These are phyloP conservation scores for Sequoiadendron giganteum DNA, from an alignment of 75 land plant species.

Conservation along the genomic window DNA sequence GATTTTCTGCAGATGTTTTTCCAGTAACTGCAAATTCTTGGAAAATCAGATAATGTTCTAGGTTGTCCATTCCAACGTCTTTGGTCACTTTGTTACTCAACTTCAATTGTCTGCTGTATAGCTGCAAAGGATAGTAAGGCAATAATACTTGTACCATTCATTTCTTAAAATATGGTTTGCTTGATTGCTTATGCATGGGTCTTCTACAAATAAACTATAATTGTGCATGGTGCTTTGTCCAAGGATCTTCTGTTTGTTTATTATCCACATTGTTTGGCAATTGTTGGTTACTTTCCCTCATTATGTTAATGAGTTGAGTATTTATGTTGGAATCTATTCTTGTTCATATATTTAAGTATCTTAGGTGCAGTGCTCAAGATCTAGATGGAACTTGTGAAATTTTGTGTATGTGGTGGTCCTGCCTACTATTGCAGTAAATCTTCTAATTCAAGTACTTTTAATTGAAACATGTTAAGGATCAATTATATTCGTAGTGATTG, in stretches of 20 bases:
- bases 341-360: neutral
- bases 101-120: neutral
- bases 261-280: neutral
- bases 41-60: neutral
- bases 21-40: neutral
- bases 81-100: neutral
- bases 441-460: neutral
- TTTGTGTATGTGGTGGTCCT: neutral
- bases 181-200: neutral
- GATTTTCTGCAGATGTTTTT: neutral
- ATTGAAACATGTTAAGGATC: neutral
- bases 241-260: neutral
- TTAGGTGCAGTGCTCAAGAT: neutral
- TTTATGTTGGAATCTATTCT: neutral
- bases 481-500: neutral
- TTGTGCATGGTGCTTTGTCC: neutral
- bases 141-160: neutral
- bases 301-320: neutral
- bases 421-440: neutral
- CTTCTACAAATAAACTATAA: neutral
- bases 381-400: neutral
- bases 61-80: neutral
- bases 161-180: neutral
- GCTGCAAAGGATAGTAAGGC: neutral
- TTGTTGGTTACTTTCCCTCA: neutral